Conservation (phyloP, 2,329 filamentous ascomycete genomes). For the Calonectria ilicicola region DNA sequence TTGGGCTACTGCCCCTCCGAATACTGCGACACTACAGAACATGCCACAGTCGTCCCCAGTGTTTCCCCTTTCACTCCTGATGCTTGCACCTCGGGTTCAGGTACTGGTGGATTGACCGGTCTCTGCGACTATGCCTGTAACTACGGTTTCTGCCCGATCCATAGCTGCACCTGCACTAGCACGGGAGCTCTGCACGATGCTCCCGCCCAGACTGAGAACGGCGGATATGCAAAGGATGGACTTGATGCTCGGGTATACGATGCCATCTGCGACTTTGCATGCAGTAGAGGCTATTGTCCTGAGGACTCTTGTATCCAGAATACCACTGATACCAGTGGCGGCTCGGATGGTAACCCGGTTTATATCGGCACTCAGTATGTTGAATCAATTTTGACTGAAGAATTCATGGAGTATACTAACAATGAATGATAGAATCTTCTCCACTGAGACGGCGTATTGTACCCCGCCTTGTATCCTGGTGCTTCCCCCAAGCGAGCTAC, state of each 20-base stretch:
- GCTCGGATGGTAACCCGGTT: background rate
- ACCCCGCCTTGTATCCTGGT: constrained; percentile 1
- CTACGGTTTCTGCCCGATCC: constrained; percentile 2
- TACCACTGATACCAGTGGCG: background rate
- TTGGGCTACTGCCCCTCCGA: background rate
- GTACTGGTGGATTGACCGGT: background rate
- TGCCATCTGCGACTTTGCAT: constrained; percentile 6
- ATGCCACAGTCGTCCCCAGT: background rate
- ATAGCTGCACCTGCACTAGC: background rate
- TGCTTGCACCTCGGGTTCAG: background rate
- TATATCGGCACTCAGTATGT: background rate
- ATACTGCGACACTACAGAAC: constrained; percentile 3
- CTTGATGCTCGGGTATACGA: background rate
- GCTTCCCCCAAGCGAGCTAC: background rate
- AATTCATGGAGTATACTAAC: background rate
- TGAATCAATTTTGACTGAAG: background rate
- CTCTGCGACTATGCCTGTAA: constrained; percentile 6
- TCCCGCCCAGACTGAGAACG: background rate
- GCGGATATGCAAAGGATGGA: background rate
- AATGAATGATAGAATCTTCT: background rate
- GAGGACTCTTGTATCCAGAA: background rate
- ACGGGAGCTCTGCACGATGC: background rate
- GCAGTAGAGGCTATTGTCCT: constrained; percentile 5
- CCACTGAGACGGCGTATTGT: background rate
- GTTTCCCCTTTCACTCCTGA: constrained; percentile 2